Base-by-base conservation (phyloP, 164 flowering plant species). In the Vitis rupestris region DNA sequence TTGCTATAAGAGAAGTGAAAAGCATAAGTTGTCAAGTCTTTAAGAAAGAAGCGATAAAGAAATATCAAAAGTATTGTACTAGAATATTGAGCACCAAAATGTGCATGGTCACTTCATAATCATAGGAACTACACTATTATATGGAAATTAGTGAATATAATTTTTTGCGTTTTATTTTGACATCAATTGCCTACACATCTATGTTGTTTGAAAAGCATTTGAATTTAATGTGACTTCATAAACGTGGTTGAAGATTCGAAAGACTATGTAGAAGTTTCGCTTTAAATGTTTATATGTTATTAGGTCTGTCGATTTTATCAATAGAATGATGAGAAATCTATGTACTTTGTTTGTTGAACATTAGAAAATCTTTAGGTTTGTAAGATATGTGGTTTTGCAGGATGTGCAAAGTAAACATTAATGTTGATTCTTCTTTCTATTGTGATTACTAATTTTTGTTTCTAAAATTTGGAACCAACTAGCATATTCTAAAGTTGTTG, bases 341-440 rank as follows among this genome's bases (percentile, higher is more conserved):
- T 88, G 12, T 95, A 98, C 72, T 84, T 83, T 79, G 79, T 83
- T 67, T 95, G 99, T 85, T 88, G 84, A 75, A 88, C 93, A 61
- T 65, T 76, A 61, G 89, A 87, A 73, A 86, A 88, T 81, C 82
- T 88, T 51, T 95, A 97, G 96, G 85, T 88, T 58, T 94, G 99
- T 64, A 61, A 92, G 68, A 91, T 95, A n/a, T 95, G 98, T 83
- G 99, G 97, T 68, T 95, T 92, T 83, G 83, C 90, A 19, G 96
- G 96, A 54, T 92, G 97, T 84, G 97, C 95, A 80, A 92, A 97
- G 97, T 93, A 73, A 66, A 19, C 5, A 12, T 14, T 52, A 63
- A 14, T 65, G 51, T 31, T 52, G 27, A 23, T 37, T 58, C 29
- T 9, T 17, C 8, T 11, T n/a, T 13, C 29, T 63, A 58, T 23